phyloP scores from a whole-genome alignment of 768 basidiomycete species.

The Russula sp. region DNA sequence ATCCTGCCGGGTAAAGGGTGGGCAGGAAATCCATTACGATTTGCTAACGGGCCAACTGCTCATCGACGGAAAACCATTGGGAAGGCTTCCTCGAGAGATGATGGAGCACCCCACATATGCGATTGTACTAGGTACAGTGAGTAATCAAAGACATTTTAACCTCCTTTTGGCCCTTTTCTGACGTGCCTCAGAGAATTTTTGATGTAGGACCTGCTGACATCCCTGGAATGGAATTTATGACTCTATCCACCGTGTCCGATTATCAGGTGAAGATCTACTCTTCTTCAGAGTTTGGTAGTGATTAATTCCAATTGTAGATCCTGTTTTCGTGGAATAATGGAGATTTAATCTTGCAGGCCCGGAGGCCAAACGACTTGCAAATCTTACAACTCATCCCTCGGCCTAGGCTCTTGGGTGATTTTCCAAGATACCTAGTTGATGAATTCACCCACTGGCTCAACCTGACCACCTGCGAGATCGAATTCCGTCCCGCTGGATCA shows the following conservation, averaged over 20 bases:
- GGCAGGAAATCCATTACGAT: conserved; percentile 31
- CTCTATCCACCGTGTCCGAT: not conserved
- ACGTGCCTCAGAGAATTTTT: not conserved
- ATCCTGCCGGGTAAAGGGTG: not conserved
- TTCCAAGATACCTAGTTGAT: conserved; percentile 28
- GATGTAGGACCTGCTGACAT: conserved; percentile 5
- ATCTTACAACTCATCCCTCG: conserved; percentile 30
- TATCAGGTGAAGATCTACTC: not conserved
- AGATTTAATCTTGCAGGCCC: not conserved
- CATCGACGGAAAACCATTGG: conserved; percentile 35
- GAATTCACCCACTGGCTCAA: conserved; percentile 33
- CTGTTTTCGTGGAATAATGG: not conserved
- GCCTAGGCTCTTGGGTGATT: conserved; percentile 25
- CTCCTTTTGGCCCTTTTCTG: not conserved
- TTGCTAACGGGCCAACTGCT: conserved; percentile 36
- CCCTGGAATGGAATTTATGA: conserved; percentile 10
- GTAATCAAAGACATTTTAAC: not conserved
- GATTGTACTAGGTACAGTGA: conserved; percentile 31
- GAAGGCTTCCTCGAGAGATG: conserved; percentile 33
- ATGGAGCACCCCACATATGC: conserved; percentile 29
- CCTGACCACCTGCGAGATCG: conserved; percentile 22
- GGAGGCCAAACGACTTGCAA: not conserved
- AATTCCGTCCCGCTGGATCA: conserved; percentile 29
- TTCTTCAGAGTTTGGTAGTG: not conserved
- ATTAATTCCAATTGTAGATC: not conserved